Evolutionary conservation across 75 land plant species (phyloP).

Genomic region (Selaginella moellendorffii): DNA sequence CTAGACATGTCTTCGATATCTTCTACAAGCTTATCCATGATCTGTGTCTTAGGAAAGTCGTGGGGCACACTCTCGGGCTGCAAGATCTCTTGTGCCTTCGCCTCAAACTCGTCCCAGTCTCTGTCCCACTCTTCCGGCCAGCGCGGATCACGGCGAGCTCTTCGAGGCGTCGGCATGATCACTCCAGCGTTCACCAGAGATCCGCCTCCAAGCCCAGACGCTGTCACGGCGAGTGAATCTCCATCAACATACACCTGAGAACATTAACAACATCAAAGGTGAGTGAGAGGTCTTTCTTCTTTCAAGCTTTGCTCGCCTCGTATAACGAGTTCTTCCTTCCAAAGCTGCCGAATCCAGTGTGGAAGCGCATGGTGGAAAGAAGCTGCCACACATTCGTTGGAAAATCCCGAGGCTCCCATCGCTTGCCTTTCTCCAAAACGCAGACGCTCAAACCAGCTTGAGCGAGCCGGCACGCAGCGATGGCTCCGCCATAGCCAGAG

Average conservation of each 20-base stretch:
- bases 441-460: conserved; percentile 32
- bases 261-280: no score
- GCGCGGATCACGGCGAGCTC: conserved; percentile 27
- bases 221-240: conserved; percentile 20
- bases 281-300: no score
- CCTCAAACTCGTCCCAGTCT: conserved; percentile 25
- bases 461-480: conserved; percentile 34
- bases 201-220: conserved; percentile 38
- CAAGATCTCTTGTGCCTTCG: conserved; percentile 23
- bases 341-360: neutral
- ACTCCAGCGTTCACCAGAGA: conserved; percentile 43
- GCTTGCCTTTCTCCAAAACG: conserved; percentile 32
- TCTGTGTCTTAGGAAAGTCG: conserved; percentile 17
- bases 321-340: neutral
- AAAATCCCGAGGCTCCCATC: conserved; percentile 5
- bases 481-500: conserved; percentile 42
- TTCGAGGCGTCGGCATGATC: conserved; percentile 21
- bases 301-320: no score
- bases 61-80: conserved; percentile 22
- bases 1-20: conserved; percentile 24
- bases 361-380: neutral
- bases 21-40: conserved; percentile 16
- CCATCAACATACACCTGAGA: conserved; percentile 25
- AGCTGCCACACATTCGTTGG: neutral
- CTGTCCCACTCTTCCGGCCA: conserved; percentile 44